A percentile compares a stretch with the other conserved stretches of the same genome.
Conservation (phyloP, 1,284 basidiomycete species). For the Ustilago curta region DNA sequence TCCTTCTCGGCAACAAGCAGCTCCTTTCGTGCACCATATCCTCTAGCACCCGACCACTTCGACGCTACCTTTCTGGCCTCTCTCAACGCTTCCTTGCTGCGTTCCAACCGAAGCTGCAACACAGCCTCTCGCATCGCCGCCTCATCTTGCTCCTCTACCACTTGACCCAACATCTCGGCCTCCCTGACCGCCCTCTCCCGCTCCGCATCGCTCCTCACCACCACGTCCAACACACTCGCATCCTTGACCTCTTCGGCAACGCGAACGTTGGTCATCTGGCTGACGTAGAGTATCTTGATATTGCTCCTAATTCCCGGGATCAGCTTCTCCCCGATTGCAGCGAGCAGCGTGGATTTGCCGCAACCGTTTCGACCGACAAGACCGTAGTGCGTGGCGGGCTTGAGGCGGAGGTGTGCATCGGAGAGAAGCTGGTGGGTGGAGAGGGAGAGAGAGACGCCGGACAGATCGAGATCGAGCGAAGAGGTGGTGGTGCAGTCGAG, state of each 20-base stretch:
- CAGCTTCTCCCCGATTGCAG: conserved; percentile 71
- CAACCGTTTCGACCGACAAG: conserved; percentile 75
- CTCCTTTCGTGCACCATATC: conserved; percentile 75
- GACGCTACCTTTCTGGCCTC: conserved; percentile 74
- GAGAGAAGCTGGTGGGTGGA: conserved; percentile 73
- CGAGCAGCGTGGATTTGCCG: conserved; percentile 73
- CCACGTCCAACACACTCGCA: conserved; percentile 66
- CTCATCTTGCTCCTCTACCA: conserved; percentile 63
- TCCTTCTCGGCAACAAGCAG: conserved; percentile 70
- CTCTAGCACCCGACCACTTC: conserved; percentile 76
- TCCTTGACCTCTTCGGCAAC: conserved; percentile 21
- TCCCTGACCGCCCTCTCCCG: conserved; percentile 62
- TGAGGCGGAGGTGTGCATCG: conserved; percentile 74
- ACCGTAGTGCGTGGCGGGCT: conserved; percentile 73
- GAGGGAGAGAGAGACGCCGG: conserved; percentile 72
- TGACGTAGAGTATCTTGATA: conserved; percentile 74
- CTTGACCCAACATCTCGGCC: conserved; percentile 59
- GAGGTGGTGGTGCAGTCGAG: conserved; percentile 71
- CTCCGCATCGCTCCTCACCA: conserved; percentile 69
- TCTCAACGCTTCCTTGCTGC: conserved; percentile 71
- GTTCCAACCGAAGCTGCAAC: conserved; percentile 52
- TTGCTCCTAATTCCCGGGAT: conserved; percentile 74
- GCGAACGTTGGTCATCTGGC: conserved; percentile 70
- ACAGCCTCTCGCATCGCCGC: conserved; percentile 57
- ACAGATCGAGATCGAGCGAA: conserved; percentile 72